Evolutionary conservation across 1,139 yeast species (phyloP).

Genomic region (Hansenula lynferdii): DNA sequence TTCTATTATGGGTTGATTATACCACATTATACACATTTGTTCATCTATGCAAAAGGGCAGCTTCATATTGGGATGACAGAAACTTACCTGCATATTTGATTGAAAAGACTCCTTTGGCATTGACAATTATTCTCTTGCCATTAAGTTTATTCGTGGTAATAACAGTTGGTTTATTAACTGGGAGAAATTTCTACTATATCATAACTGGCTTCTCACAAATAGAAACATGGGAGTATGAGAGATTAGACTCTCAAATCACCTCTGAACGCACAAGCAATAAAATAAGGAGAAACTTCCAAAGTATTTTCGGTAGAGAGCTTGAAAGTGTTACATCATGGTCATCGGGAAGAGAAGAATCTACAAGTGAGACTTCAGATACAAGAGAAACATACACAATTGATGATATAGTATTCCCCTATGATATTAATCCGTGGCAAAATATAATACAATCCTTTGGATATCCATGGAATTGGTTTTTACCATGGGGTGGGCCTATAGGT

Average conservation of each 20-base stretch:
- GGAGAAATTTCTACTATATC: constrained; percentile 58
- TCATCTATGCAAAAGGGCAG: constrained; percentile 38
- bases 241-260: constrained; percentile 62
- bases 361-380: constrained; percentile 14
- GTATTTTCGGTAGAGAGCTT: constrained; percentile 38
- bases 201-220: constrained; percentile 83
- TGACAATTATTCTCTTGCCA: constrained; percentile 53
- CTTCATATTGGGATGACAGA: constrained; percentile 45
- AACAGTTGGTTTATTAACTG: constrained; percentile 51
- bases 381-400: constrained; percentile 46
- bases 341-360: constrained; percentile 19
- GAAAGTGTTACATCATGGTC: constrained; percentile 48
- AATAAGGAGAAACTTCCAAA: constrained; percentile 41
- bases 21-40: constrained; percentile 47
- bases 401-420: constrained; percentile 65
- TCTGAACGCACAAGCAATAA: constrained; percentile 49
- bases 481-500: constrained; percentile 59
- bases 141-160: constrained; percentile 53
- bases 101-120: constrained; percentile 46
- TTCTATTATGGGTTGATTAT: constrained; percentile 61
- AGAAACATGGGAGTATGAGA: constrained; percentile 88
- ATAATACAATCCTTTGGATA: constrained; percentile 47
- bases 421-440: constrained; percentile 58
- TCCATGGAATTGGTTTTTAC: constrained; percentile 61
- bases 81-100: constrained; percentile 57